phyloP scores from a whole-genome alignment of 768 basidiomycete genomes.

The Mycena albidolilacea region DNA sequence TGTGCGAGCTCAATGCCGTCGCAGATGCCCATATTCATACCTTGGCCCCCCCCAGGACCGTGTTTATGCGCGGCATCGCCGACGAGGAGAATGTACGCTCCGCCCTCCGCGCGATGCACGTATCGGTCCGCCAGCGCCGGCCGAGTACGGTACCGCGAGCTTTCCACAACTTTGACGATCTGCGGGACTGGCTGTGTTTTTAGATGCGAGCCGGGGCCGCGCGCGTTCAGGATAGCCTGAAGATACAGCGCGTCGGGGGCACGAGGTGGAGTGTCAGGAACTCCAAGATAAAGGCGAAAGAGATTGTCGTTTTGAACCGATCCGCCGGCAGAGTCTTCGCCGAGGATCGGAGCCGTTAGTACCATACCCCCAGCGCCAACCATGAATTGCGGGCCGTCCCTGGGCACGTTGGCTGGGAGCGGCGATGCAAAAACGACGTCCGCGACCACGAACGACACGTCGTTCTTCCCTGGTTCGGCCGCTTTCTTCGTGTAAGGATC shows the following conservation, averaged over 20 bases:
- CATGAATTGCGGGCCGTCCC: slow-evolving; percentile 21
- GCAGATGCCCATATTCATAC: slow-evolving; percentile 63
- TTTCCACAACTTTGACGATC: slow-evolving; percentile 49
- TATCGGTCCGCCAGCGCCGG: slow-evolving; percentile 53
- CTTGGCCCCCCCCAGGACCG: slow-evolving; percentile 58
- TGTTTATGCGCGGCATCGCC: slow-evolving; percentile 58
- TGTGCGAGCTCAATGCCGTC: slow-evolving; percentile 57
- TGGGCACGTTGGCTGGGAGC: slow-evolving; percentile 13
- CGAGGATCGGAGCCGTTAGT: slow-evolving; percentile 23
- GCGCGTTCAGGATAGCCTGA: slow-evolving; percentile 31
- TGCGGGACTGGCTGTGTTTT: slow-evolving; percentile 4
- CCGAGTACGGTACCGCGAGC: slow-evolving; percentile 57
- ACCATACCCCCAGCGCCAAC: slow-evolving; percentile 23
- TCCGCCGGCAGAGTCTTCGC: neutral
- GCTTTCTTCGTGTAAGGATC: slow-evolving; percentile 25
- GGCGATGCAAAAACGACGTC: slow-evolving; percentile 4
- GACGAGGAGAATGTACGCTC: slow-evolving; percentile 42
- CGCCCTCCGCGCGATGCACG: slow-evolving; percentile 24
- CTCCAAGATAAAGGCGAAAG: slow-evolving; percentile 31
- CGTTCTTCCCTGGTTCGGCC: slow-evolving; percentile 12
- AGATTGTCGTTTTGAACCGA: neutral
- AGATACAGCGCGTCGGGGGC: slow-evolving; percentile 24
- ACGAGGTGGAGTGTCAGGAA: slow-evolving; percentile 31
- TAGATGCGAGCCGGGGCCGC: slow-evolving; percentile 24
- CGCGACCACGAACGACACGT: slow-evolving; percentile 28